phyloP scores from a whole-genome alignment of 306 rosid species.

The Malus orientalis region DNA sequence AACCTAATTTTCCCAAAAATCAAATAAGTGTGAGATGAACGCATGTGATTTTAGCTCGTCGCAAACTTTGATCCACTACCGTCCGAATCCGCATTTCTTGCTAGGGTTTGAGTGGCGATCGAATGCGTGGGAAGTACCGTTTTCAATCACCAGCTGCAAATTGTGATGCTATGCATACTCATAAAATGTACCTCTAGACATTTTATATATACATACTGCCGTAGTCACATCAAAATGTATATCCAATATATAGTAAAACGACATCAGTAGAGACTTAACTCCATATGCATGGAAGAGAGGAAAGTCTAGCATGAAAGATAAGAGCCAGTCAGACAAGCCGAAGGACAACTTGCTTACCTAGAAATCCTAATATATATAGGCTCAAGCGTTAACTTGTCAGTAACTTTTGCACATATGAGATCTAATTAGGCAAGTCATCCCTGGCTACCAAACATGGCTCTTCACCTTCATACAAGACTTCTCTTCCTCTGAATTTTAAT shows the following conservation, averaged over 20 bases:
- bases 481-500: constrained; percentile 25
- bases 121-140: not conserved
- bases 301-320: constrained; percentile 56
- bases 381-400: not conserved
- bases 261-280: not conserved
- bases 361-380: not conserved
- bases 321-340: constrained; percentile 55
- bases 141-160: not conserved
- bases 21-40: not conserved
- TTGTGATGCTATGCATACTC: not conserved
- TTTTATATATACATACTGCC: not conserved
- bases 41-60: not conserved
- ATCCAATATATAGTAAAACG: not conserved
- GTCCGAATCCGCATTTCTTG: not conserved
- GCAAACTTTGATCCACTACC: not conserved
- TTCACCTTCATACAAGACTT: constrained; percentile 56
- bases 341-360: constrained; percentile 29
- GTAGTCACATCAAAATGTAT: not conserved
- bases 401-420: not conserved
- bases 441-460: constrained; percentile 55
- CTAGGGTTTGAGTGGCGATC: not conserved
- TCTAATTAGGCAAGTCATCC: constrained; percentile 58
- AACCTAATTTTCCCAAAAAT: too few species aligned
- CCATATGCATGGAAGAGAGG: constrained; percentile 26
- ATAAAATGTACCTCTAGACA: not conserved